These are phyloP conservation scores for Leptographium galeiforme DNA, from an alignment of 2,329 filamentous ascomycete genomes.

Conservation along the genomic window DNA sequence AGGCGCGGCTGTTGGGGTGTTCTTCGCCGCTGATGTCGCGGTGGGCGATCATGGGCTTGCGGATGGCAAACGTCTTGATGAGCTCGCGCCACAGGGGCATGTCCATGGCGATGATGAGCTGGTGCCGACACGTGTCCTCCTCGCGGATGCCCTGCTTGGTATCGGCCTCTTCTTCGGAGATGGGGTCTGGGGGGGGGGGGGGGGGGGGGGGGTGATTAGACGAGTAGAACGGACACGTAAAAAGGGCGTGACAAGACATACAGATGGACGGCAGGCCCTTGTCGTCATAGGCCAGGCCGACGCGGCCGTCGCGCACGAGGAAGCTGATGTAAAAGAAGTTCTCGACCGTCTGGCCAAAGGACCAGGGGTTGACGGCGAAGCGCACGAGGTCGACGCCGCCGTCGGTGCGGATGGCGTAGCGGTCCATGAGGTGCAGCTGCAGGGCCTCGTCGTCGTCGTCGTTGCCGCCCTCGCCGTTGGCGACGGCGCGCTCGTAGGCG, in stretches of 20 bases:
- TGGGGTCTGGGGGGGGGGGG: slow-evolving; percentile 27
- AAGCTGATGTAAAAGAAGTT: slow-evolving; percentile 97
- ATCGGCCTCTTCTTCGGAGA: slow-evolving; percentile 32
- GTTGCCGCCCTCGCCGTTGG: slow-evolving; percentile 24
- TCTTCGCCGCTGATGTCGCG: slow-evolving; percentile 31
- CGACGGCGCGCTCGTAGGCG: slow-evolving; percentile 20
- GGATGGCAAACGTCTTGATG: slow-evolving; percentile 62
- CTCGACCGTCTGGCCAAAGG: slow-evolving; percentile 89
- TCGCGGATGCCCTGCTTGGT: slow-evolving; percentile 11
- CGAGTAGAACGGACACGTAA: slow-evolving; percentile 19
- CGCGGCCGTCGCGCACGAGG: slow-evolving; percentile 72
- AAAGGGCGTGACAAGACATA: too few species aligned
- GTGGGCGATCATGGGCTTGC: slow-evolving; percentile 74
- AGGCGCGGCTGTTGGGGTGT: slow-evolving; percentile 9
- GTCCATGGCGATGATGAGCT: slow-evolving; percentile 80
- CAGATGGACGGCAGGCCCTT: slow-evolving; percentile 65
- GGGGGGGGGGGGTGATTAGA: too few species aligned
- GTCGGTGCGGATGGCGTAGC: slow-evolving; percentile 50
- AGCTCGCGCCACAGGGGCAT: slow-evolving; percentile 72
- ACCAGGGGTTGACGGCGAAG: slow-evolving; percentile 79
- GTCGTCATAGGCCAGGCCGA: slow-evolving; percentile 61
- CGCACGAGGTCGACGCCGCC: slow-evolving; percentile 68
- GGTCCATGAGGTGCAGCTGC: slow-evolving; percentile 33
- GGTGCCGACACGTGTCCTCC: slow-evolving; percentile 40
- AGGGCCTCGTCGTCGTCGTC: slow-evolving; percentile 29